phyloP scores from a whole-genome alignment of 2,329 filamentous ascomycete species.

The Colletotrichum eremochloae region DNA sequence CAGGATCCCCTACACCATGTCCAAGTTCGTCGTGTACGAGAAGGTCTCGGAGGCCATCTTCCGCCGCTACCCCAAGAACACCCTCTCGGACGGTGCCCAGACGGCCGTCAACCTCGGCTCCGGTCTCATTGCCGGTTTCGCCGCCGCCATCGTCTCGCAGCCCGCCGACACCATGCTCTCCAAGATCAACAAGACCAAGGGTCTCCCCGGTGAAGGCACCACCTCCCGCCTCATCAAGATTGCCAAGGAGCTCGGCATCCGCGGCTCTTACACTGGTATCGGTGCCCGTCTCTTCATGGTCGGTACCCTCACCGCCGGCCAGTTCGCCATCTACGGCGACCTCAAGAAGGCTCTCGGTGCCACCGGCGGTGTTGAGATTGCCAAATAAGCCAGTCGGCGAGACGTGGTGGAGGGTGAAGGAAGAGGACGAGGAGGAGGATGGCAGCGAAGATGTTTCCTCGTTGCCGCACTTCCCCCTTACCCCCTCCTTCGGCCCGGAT shows the following conservation, averaged over 20 bases:
- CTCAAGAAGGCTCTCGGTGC: constrained; percentile 73
- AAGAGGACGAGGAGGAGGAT: constrained; percentile 19
- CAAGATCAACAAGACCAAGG: constrained; percentile 97
- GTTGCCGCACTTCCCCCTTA: neutral
- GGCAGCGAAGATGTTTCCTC: constrained; percentile 6
- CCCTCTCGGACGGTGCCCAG: constrained; percentile 76
- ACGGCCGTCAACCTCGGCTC: constrained; percentile 82
- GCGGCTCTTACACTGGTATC: constrained; percentile 84
- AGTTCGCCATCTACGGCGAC: constrained; percentile 91
- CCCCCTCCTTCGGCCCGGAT: constrained; percentile 8
- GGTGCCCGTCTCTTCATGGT: constrained; percentile 76
- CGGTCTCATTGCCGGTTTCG: constrained; percentile 75
- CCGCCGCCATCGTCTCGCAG: constrained; percentile 88
- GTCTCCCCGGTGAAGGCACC: constrained; percentile 87
- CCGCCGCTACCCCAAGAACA: constrained; percentile 77
- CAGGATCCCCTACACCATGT: constrained; percentile 92
- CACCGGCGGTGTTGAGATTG: constrained; percentile 81
- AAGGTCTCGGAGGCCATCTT: constrained; percentile 85
- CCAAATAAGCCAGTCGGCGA: constrained; percentile 53
- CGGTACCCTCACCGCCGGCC: constrained; percentile 81
- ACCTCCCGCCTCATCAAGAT: constrained; percentile 88
- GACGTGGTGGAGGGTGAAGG: constrained; percentile 24
- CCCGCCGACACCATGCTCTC: constrained; percentile 93
- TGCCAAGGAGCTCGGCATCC: constrained; percentile 84
- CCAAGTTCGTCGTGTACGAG: constrained; percentile 95